Evolutionary conservation across 2,329 filamentous ascomycete species (phyloP).

Genomic region (Hypoxylon sp.): DNA sequence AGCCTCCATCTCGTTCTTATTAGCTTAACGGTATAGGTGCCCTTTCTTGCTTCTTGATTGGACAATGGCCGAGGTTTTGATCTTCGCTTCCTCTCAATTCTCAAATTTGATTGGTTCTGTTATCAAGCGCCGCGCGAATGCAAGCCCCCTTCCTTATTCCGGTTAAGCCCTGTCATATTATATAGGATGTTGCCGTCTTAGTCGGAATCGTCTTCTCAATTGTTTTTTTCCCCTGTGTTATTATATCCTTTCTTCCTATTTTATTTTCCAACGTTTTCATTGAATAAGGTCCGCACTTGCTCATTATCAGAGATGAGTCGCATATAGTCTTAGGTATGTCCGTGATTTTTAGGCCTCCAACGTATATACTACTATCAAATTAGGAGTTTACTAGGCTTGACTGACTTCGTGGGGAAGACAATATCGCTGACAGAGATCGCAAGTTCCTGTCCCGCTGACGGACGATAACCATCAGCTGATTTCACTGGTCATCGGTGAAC

Average conservation of each 20-base stretch:
- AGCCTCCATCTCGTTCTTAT: conserved; percentile 39
- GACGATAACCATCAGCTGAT: conserved; percentile 22
- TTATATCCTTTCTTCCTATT: conserved; percentile 1
- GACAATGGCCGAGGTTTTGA: conserved; percentile 19
- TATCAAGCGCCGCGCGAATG: conserved; percentile 13
- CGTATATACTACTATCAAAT: neutral
- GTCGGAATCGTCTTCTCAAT: conserved; percentile 14
- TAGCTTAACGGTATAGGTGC: conserved; percentile 22
- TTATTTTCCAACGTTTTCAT: neutral
- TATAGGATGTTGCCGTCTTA: conserved; percentile 20
- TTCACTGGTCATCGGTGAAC: neutral
- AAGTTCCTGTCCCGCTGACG: conserved; percentile 11
- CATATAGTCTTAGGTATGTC: neutral
- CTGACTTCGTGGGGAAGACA: conserved; percentile 6
- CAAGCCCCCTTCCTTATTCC: conserved; percentile 25
- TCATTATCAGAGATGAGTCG: conserved; percentile 8
- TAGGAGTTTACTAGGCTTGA: neutral
- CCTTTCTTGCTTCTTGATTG: conserved; percentile 23
- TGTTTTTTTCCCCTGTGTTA: neutral
- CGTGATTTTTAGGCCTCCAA: conserved; percentile 26
- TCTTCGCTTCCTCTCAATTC: conserved; percentile 9
- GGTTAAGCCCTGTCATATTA: conserved; percentile 10
- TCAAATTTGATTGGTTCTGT: conserved; percentile 26
- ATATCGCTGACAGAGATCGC: conserved; percentile 5
- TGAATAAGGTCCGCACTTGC: neutral